These are phyloP conservation scores for Tetrahymena thermophila DNA, from an alignment of 73 alveolate genomes.

Conservation along the genomic window DNA sequence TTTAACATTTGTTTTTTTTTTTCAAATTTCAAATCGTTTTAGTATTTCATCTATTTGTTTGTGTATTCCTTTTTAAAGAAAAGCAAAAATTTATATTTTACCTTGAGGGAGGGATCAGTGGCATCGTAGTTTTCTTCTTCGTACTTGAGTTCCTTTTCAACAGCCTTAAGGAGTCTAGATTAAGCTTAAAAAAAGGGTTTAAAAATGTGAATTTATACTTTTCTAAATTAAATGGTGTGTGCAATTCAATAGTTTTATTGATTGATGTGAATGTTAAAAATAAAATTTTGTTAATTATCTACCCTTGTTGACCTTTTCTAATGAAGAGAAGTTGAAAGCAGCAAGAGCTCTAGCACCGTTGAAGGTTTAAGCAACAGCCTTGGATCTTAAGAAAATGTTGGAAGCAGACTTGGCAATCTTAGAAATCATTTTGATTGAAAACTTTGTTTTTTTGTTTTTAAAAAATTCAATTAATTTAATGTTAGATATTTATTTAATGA, in stretches of 20 bases:
- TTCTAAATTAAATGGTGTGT: neutral
- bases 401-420: neutral
- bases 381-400: neutral
- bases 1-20: neutral
- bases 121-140: conserved; percentile 30
- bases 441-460: neutral
- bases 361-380: neutral
- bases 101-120: conserved; percentile 5
- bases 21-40: neutral
- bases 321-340: neutral
- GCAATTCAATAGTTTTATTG: too few relatives aligned
- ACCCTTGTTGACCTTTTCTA: neutral
- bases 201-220: neutral
- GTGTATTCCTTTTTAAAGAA: too few relatives aligned
- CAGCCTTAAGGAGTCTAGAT: conserved; percentile 17
- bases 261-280: neutral
- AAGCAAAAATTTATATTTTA: neutral
- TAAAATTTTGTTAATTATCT: neutral
- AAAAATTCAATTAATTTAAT: neutral
- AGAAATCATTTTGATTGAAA: neutral
- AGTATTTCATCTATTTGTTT: neutral
- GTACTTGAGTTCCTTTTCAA: conserved; percentile 35
- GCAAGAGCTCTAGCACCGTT: neutral
- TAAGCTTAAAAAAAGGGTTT: neutral
- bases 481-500: neutral